Evolutionary conservation across 1,139 yeast genomes (phyloP).

Genomic region (Eremothecium sinecaudum): DNA sequence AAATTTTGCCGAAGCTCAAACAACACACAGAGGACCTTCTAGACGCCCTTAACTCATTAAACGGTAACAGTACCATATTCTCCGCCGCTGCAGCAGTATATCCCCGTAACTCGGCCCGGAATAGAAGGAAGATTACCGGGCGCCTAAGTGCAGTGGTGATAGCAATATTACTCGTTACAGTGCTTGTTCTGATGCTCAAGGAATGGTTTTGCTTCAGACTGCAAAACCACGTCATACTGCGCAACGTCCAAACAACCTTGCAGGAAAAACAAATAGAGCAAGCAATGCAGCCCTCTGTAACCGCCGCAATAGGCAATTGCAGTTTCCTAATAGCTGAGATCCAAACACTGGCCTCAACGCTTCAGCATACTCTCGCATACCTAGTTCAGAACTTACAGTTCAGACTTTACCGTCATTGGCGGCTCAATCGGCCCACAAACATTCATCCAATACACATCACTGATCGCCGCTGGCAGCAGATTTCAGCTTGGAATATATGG

Average conservation of each 20-base stretch:
- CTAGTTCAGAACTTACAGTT: background rate
- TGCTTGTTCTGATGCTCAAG: background rate
- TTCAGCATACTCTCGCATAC: background rate
- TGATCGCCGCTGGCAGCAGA: constrained; percentile 1
- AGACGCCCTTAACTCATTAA: too few relatives aligned
- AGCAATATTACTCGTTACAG: background rate
- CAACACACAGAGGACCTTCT: background rate
- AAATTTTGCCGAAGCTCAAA: background rate
- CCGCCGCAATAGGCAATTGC: background rate
- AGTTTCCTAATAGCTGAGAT: background rate
- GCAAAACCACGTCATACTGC: constrained; percentile 1
- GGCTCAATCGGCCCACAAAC: background rate
- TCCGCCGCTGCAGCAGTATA: background rate
- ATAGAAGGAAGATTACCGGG: too few relatives aligned
- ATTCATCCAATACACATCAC: background rate
- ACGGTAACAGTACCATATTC: too few relatives aligned
- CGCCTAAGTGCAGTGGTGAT: background rate
- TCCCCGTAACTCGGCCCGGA: background rate
- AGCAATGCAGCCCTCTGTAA: background rate
- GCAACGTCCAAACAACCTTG: background rate
- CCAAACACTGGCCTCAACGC: background rate
- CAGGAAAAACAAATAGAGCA: background rate
- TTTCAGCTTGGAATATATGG: background rate
- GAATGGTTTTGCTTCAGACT: constrained; percentile 2
- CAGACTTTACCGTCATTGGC: background rate